A percentile compares a stretch with the other conserved stretches of the same genome.
phyloP scores from a whole-genome alignment of 2,329 filamentous ascomycete species.

The Fonsecaea pugnacius region DNA sequence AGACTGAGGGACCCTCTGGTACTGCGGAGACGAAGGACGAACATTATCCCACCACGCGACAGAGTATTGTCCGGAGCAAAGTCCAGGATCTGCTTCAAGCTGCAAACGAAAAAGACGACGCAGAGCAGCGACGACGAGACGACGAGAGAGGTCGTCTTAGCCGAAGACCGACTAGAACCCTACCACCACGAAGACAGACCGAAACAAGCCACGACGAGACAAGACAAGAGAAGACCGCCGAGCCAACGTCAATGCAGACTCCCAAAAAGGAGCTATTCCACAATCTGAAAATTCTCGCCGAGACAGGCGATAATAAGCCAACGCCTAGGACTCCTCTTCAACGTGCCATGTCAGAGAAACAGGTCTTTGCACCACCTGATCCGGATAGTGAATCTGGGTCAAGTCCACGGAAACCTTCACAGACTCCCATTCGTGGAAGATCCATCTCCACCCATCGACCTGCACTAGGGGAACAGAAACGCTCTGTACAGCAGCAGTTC shows the following conservation, averaged over 20 bases:
- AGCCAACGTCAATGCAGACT: slow-evolving; percentile 16
- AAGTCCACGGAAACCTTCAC: slow-evolving; percentile 22
- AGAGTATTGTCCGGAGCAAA: slow-evolving; percentile 32
- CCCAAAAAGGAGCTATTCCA: slow-evolving; percentile 22
- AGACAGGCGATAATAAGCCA: slow-evolving; percentile 6
- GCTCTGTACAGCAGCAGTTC: slow-evolving; percentile 32
- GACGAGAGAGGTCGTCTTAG: slow-evolving; percentile 26
- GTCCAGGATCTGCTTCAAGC: slow-evolving; percentile 32
- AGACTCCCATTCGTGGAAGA: slow-evolving; percentile 28
- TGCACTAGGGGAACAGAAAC: slow-evolving; percentile 23
- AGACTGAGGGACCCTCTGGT: slow-evolving; percentile 8
- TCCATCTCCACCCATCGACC: slow-evolving; percentile 30
- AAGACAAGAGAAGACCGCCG: slow-evolving; percentile 8
- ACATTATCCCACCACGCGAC: slow-evolving; percentile 15
- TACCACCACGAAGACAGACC: slow-evolving; percentile 18
- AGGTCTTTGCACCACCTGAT: slow-evolving; percentile 25
- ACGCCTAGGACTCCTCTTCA: slow-evolving; percentile 27
- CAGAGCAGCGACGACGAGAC: slow-evolving; percentile 21
- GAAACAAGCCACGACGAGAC: slow-evolving; percentile 16
- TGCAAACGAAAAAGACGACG: slow-evolving; percentile 30
- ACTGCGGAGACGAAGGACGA: slow-evolving; percentile 20
- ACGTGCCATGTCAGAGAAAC: slow-evolving; percentile 31
- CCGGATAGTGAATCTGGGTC: slow-evolving; percentile 9
- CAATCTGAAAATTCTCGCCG: slow-evolving; percentile 7
- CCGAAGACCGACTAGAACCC: slow-evolving; percentile 21